These are phyloP conservation scores for Blastomyces silverae DNA, from an alignment of 2,329 filamentous ascomycete genomes.

Conservation along the genomic window DNA sequence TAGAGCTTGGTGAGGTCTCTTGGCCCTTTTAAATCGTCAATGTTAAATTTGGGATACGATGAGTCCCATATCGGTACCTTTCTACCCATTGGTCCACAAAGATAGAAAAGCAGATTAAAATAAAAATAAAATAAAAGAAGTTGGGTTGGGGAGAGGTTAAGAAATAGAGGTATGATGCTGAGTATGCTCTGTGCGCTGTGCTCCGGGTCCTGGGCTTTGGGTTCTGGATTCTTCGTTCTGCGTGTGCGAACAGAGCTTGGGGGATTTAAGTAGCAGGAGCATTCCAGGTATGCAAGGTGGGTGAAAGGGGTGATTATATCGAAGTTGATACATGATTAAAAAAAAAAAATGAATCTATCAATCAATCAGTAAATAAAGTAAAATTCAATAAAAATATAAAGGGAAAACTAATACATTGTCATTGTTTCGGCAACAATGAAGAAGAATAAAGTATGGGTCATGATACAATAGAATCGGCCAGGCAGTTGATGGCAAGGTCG, in stretches of 20 bases:
- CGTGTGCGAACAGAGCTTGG: not conserved
- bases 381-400: not conserved
- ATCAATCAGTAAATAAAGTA: not conserved
- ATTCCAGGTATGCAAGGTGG: not conserved
- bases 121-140: not conserved
- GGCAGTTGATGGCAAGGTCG: not conserved
- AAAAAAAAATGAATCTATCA: not conserved
- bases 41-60: not conserved
- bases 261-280: not conserved
- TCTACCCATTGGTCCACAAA: not conserved
- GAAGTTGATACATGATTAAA: not conserved
- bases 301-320: not conserved
- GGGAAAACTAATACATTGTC: not conserved
- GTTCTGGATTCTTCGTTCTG: not conserved
- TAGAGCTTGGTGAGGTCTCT: slow-evolving; percentile 11
- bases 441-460: not conserved
- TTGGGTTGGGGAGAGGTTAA: too few species aligned
- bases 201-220: too few species aligned
- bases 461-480: not conserved
- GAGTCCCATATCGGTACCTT: not conserved
- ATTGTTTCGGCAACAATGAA: not conserved
- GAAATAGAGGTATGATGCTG: too few species aligned
- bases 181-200: too few species aligned
- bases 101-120: not conserved
- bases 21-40: not conserved